phyloP scores from a whole-genome alignment of 2,329 filamentous ascomycete genomes.

The Aspergillus pseudoglaucus region DNA sequence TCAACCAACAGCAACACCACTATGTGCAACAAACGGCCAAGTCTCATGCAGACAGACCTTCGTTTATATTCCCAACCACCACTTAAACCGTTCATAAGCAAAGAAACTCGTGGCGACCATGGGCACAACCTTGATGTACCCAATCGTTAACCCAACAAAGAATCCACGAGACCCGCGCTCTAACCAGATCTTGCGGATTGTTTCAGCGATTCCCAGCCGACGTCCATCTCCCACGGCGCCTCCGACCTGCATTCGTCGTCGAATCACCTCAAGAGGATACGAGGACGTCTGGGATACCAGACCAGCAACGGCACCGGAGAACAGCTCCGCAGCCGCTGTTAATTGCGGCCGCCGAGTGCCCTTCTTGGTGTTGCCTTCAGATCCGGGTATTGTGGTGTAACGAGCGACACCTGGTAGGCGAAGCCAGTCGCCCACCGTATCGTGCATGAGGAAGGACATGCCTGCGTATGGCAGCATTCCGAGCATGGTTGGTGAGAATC shows the following conservation, averaged over 20 bases:
- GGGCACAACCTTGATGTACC: constrained; percentile 89
- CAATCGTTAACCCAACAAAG: constrained; percentile 88
- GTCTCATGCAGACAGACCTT: neutral
- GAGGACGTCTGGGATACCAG: constrained; percentile 85
- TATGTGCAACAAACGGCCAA: neutral
- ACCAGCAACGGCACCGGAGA: constrained; percentile 77
- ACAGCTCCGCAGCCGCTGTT: constrained; percentile 78
- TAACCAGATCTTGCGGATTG: constrained; percentile 63
- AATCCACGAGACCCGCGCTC: constrained; percentile 77
- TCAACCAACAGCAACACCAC: neutral
- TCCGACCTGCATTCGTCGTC: constrained; percentile 91
- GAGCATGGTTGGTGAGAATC: constrained; percentile 80
- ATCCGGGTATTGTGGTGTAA: constrained; percentile 67
- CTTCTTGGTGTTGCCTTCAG: constrained; percentile 41
- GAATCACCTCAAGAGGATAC: constrained; percentile 88
- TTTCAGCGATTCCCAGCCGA: constrained; percentile 70
- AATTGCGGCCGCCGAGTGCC: constrained; percentile 60
- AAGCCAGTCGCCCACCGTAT: constrained; percentile 78
- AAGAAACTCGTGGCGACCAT: constrained; percentile 71
- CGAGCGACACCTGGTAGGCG: constrained; percentile 60
- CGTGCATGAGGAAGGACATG: constrained; percentile 91
- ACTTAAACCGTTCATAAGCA: constrained; percentile 60
- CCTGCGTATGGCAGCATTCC: constrained; percentile 98
- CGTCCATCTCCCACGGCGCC: constrained; percentile 89
- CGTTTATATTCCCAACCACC: constrained; percentile 58